Evolutionary conservation across 208 protist genomes (phyloP).

Genomic region (Leishmania major): DNA sequence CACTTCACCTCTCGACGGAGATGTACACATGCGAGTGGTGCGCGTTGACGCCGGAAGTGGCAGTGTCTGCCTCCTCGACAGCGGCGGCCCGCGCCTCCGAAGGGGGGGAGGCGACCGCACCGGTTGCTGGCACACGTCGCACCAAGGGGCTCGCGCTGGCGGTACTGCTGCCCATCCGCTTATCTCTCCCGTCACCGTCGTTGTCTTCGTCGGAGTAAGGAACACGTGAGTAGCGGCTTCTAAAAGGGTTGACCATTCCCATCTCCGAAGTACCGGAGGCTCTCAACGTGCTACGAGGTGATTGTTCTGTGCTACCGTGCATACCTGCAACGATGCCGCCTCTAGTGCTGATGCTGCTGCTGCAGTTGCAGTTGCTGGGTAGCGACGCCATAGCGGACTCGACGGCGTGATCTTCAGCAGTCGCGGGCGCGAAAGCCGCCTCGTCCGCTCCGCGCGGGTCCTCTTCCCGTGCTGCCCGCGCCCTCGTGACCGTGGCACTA

Average conservation of each 20-base stretch:
- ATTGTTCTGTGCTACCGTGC: not conserved
- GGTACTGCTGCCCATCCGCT: not conserved
- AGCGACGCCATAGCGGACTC: not conserved
- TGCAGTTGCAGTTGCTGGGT: not conserved
- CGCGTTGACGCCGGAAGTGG: not conserved
- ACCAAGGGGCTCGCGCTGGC: not conserved
- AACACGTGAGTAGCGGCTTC: slow-evolving; percentile 12
- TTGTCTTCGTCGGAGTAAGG: slow-evolving; percentile 3
- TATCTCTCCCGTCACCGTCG: not conserved
- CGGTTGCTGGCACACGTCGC: not conserved
- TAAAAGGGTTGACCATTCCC: not conserved
- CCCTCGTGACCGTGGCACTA: not conserved
- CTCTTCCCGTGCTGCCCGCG: not conserved
- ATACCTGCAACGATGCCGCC: not conserved
- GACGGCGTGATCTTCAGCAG: not conserved
- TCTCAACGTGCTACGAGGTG: not conserved
- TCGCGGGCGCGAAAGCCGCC: not conserved
- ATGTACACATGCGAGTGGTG: not conserved
- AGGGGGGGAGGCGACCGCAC: not conserved
- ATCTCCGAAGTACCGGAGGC: not conserved
- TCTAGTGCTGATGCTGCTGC: not conserved
- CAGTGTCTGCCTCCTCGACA: not conserved
- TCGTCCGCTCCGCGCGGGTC: not conserved
- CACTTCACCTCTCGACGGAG: not conserved
- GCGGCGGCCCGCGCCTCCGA: not conserved